Percentiles rank a stretch among this genome's conserved stretches.
These are phyloP conservation scores for Malassezia obtusa DNA, from an alignment of 1,284 basidiomycete species.

Conservation along the genomic window DNA sequence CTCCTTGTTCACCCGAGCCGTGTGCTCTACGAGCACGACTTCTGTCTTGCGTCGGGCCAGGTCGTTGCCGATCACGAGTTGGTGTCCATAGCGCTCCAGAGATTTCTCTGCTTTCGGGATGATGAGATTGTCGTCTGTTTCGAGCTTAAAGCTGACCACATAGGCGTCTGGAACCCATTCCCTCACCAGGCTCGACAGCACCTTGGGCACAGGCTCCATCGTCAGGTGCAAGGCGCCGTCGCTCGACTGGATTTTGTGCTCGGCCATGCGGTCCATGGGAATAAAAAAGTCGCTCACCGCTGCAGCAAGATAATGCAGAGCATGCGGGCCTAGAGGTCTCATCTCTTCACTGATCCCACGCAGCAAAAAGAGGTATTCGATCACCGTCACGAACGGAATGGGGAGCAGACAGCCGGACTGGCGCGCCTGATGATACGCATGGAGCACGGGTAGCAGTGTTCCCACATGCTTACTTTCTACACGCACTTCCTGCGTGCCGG, in stretches of 20 bases:
- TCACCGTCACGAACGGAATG: constrained; percentile 83
- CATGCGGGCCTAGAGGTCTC: constrained; percentile 60
- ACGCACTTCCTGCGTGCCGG: constrained; percentile 51
- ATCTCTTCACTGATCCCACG: constrained; percentile 62
- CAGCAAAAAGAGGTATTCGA: constrained; percentile 90
- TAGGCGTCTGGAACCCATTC: constrained; percentile 87
- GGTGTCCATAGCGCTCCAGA: constrained; percentile 86
- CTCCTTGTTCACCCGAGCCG: background rate
- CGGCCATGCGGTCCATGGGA: constrained; percentile 79
- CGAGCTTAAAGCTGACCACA: constrained; percentile 95
- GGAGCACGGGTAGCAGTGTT: constrained; percentile 64
- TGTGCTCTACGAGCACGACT: constrained; percentile 69
- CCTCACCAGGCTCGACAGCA: constrained; percentile 79
- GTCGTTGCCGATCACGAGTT: constrained; percentile 92
- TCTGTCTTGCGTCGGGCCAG: constrained; percentile 77
- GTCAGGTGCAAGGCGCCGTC: constrained; percentile 77
- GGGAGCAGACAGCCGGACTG: constrained; percentile 65
- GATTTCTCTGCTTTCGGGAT: constrained; percentile 82
- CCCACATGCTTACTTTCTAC: constrained; percentile 60
- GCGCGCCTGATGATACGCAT: constrained; percentile 71
- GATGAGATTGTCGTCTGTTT: constrained; percentile 73
- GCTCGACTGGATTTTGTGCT: constrained; percentile 95
- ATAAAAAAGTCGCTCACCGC: constrained; percentile 97
- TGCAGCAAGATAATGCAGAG: constrained; percentile 91
- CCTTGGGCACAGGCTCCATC: constrained; percentile 98